Percentiles rank a stretch among this genome's conserved stretches.
Evolutionary conservation across 108 stramenopile genomes (phyloP).

Genomic region (Chaetoceros muelleri): DNA sequence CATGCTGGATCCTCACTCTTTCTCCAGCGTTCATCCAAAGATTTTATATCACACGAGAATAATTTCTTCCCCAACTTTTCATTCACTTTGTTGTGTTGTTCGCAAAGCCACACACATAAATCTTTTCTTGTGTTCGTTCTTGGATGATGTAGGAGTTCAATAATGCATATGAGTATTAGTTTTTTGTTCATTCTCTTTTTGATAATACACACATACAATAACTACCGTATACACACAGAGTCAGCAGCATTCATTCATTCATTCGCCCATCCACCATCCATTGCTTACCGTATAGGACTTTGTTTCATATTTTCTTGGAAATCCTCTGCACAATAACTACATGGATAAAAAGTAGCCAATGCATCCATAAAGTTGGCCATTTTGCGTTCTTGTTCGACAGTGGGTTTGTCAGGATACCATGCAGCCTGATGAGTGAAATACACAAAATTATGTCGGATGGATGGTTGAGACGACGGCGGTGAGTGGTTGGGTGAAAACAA

Average conservation of each 20-base stretch:
- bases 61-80: conserved; percentile 68
- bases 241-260: background rate
- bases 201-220: too few species aligned
- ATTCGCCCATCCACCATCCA: background rate
- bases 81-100: conserved; percentile 81
- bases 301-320: conserved; percentile 59
- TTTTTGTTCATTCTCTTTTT: background rate
- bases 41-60: conserved; percentile 60
- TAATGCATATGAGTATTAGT: background rate
- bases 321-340: conserved; percentile 68
- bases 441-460: conserved; percentile 1
- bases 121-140: conserved; percentile 61
- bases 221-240: background rate
- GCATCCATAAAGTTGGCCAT: conserved; percentile 56
- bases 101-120: conserved; percentile 74
- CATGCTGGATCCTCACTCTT: conserved; percentile 63
- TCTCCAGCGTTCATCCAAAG: conserved; percentile 76
- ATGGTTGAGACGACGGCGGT: background rate
- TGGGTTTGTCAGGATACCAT: conserved; percentile 79
- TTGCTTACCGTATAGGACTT: conserved; percentile 43
- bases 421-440: conserved; percentile 33
- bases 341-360: conserved; percentile 76
- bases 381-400: conserved; percentile 31
- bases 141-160: conserved; percentile 4
- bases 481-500: background rate